Conservation (phyloP, 2,329 filamentous ascomycete species). For the Apiospora arundinis region DNA sequence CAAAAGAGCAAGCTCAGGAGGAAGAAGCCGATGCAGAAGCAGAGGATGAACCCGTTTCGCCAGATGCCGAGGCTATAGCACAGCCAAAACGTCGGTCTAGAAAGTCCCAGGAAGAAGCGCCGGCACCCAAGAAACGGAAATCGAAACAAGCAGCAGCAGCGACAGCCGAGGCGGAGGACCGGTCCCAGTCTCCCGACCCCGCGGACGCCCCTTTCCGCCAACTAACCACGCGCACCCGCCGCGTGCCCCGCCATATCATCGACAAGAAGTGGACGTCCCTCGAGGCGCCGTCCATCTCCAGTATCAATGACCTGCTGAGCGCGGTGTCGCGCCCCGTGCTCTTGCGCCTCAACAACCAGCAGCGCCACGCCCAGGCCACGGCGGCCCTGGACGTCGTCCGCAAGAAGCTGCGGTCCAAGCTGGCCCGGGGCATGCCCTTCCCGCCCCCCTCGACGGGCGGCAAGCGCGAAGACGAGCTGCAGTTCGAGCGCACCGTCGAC, state of each 20-base stretch:
- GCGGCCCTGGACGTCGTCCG: slow-evolving; percentile 62
- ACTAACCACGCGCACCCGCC: slow-evolving; percentile 56
- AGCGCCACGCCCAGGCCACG: slow-evolving; percentile 59
- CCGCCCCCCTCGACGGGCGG: slow-evolving; percentile 56
- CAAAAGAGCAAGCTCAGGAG: slow-evolving; percentile 20
- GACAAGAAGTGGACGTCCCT: slow-evolving; percentile 72
- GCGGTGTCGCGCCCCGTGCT: slow-evolving; percentile 68
- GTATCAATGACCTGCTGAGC: slow-evolving; percentile 61
- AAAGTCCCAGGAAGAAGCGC: slow-evolving; percentile 28
- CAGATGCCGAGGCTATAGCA: slow-evolving; percentile 21
- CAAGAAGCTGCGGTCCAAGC: slow-evolving; percentile 61
- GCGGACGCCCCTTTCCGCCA: slow-evolving; percentile 51
- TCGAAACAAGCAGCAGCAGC: slow-evolving; percentile 4
- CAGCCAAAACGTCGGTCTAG: slow-evolving; percentile 11
- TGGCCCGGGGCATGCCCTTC: slow-evolving; percentile 69
- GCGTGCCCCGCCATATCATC: slow-evolving; percentile 68
- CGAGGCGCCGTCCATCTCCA: slow-evolving; percentile 58
- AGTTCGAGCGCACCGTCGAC: slow-evolving; percentile 69
- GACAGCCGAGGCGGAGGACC: slow-evolving; percentile 25
- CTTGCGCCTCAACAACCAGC: slow-evolving; percentile 56
- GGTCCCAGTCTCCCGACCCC: slow-evolving; percentile 36
- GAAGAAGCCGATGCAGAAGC: slow-evolving; percentile 22
- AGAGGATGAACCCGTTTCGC: slow-evolving; percentile 22
- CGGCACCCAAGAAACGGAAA: neutral
- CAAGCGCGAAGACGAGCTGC: slow-evolving; percentile 64